These are phyloP conservation scores for Cryphonectria radicalis DNA, from an alignment of 2,329 filamentous ascomycete genomes.

Conservation along the genomic window DNA sequence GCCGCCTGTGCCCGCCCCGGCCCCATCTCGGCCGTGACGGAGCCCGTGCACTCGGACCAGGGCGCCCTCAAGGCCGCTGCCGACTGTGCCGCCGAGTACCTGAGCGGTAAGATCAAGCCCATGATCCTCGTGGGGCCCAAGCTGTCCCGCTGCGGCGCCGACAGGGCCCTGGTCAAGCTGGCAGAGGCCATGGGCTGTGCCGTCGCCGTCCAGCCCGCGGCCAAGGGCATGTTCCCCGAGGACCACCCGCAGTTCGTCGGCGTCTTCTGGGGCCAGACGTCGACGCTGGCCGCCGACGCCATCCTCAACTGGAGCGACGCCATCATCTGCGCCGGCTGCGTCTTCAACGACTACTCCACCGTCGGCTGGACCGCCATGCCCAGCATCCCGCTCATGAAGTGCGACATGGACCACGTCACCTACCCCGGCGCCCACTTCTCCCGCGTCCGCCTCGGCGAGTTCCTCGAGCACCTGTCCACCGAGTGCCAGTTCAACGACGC, in stretches of 20 bases:
- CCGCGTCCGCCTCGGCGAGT: slow-evolving; percentile 35
- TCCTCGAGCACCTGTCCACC: slow-evolving; percentile 33
- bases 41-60: slow-evolving; percentile 30
- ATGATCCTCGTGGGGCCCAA: slow-evolving; percentile 37
- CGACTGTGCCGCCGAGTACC: slow-evolving; percentile 32
- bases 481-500: slow-evolving; percentile 33
- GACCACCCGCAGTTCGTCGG: slow-evolving; percentile 36
- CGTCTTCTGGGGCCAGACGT: slow-evolving; percentile 36
- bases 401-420: slow-evolving; percentile 37
- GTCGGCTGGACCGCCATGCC: slow-evolving; percentile 38
- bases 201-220: slow-evolving; percentile 37
- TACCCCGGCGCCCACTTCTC: slow-evolving; percentile 36
- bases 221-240: slow-evolving; percentile 39
- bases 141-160: slow-evolving; percentile 31
- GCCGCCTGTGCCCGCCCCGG: slow-evolving; percentile 36
- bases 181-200: slow-evolving; percentile 37
- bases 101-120: slow-evolving; percentile 36
- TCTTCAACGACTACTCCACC: slow-evolving; percentile 37
- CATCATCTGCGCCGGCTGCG: slow-evolving; percentile 35
- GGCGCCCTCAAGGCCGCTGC: slow-evolving; percentile 34
- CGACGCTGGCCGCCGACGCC: slow-evolving; percentile 35
- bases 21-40: slow-evolving; percentile 35
- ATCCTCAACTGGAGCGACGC: slow-evolving; percentile 37
- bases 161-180: slow-evolving; percentile 33
- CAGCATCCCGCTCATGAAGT: slow-evolving; percentile 34